Evolutionary conservation across 768 basidiomycete genomes (phyloP), one percentile per base, ranked within the genome.

Genomic region (Lactifluus pinguis): DNA sequence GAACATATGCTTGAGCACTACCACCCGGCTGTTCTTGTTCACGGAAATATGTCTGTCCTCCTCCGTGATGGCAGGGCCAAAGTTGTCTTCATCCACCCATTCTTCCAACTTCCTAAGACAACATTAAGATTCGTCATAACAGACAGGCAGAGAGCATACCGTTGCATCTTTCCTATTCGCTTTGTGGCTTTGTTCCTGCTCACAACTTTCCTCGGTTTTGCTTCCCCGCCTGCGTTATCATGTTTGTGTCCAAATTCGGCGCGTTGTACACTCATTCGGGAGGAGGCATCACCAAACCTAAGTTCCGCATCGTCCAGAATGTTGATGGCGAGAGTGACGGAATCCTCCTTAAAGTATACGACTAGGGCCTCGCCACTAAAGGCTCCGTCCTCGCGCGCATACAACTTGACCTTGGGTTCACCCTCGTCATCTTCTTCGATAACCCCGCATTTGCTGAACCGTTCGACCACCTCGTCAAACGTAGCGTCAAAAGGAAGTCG

Each of bases 301-400:
- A 99, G 75, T 71, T 97, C 94, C 2, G 91, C 91, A 61, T 98
- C 95, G 71, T 98, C 95, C 62, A 98, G 76, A 55, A 98, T 77
- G 66, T 79, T 87, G 63, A 90, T 69, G 9, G 95, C 95, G 56
- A 98, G 77, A 4, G 76, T 73, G 19, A 98, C 97, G n/a, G 89
- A 92, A 62, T 93, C 95, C 71, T 95, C 93, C 72, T 97, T 97
- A 79, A 98, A 95, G 73, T 90, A 99, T 38, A 98, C 93, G 59
- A 99, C 86, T 65, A 98, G 75, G 2, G 94, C 95, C 66, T 98
- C 95, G 42, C 97, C 95, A 66, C 83, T 97, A 73, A 98, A 97
- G 29, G 80, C 70, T 38, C 95, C 94, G 62, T 90, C 83, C 6
- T 91, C 92, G 60, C 83, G 83, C 49, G 89, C 88, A 72, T 99